phyloP scores from a whole-genome alignment of 1,139 yeast species.

The Kodamaea suecica region DNA sequence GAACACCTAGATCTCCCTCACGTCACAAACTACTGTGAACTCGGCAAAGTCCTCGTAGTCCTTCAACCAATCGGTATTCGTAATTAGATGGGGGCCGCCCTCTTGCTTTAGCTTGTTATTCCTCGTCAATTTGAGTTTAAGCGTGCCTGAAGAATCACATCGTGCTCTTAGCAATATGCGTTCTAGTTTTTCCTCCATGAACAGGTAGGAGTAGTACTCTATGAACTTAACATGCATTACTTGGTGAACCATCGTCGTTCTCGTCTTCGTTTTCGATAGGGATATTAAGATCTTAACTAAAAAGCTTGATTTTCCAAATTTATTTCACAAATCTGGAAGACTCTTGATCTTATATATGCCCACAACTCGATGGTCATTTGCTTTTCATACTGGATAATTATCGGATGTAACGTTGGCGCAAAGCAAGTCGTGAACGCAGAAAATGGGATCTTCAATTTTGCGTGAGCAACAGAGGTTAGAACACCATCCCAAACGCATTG shows the following conservation, averaged over 20 bases:
- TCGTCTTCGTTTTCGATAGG: too few relatives aligned
- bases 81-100: slow-evolving; percentile 7
- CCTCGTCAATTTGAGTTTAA: slow-evolving; percentile 7
- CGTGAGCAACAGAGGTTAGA: neutral
- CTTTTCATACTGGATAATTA: neutral
- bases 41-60: slow-evolving; percentile 12
- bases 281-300: too few relatives aligned
- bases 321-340: too few relatives aligned
- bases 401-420: neutral
- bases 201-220: slow-evolving; percentile 10
- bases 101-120: slow-evolving; percentile 8
- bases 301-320: neutral
- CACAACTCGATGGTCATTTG: too few relatives aligned
- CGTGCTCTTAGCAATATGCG: slow-evolving; percentile 8
- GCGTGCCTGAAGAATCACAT: slow-evolving; percentile 7
- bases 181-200: slow-evolving; percentile 11
- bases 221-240: slow-evolving; percentile 9
- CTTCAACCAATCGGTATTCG: slow-evolving; percentile 8
- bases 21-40: slow-evolving; percentile 10
- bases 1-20: slow-evolving; percentile 5
- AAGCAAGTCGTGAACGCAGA: neutral
- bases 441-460: neutral
- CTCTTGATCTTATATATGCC: too few relatives aligned
- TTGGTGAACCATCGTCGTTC: slow-evolving; percentile 10
- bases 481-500: neutral